Conservation (phyloP, 345 rosid species). For the Stellera chamaejasme region DNA sequence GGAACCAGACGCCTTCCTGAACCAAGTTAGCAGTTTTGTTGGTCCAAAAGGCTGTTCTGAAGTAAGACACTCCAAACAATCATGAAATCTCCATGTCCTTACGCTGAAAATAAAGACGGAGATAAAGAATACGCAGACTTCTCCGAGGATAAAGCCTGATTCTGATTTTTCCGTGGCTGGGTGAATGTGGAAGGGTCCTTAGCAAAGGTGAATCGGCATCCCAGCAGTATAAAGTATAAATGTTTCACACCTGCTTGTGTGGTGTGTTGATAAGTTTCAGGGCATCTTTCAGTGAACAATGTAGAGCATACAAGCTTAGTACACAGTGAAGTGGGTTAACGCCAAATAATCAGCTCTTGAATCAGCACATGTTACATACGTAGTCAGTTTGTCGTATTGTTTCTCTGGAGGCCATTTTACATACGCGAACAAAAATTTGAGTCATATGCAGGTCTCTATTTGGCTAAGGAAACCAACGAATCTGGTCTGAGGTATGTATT, state of each 20-base stretch:
- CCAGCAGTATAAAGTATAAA: slow-evolving; percentile 30
- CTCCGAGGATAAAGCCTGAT: neutral
- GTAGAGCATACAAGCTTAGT: slow-evolving; percentile 27
- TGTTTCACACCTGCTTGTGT: slow-evolving; percentile 24
- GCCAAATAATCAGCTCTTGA: slow-evolving; percentile 21
- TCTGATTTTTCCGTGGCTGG: neutral
- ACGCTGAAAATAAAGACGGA: too few relatives aligned
- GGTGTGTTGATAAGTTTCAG: slow-evolving; percentile 20
- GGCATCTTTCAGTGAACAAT: slow-evolving; percentile 5
- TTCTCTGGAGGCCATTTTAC: too few relatives aligned
- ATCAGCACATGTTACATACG: neutral
- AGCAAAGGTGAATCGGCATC: slow-evolving; percentile 24
- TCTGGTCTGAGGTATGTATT: too few relatives aligned
- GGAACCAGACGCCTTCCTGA: slow-evolving; percentile 34
- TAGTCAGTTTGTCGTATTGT: too few relatives aligned
- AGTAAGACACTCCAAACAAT: neutral
- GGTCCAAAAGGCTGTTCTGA: slow-evolving; percentile 18
- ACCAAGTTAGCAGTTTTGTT: slow-evolving; percentile 21
- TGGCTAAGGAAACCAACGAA: too few relatives aligned
- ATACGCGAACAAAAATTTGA: too few relatives aligned
- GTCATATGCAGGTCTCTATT: too few relatives aligned
- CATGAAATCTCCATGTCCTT: neutral
- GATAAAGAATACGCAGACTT: too few relatives aligned
- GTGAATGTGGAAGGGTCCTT: neutral
- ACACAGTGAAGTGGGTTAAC: slow-evolving; percentile 13